Evolutionary conservation across 768 basidiomycete genomes (phyloP).

Genomic region (Kwoniella mangroviensis): DNA sequence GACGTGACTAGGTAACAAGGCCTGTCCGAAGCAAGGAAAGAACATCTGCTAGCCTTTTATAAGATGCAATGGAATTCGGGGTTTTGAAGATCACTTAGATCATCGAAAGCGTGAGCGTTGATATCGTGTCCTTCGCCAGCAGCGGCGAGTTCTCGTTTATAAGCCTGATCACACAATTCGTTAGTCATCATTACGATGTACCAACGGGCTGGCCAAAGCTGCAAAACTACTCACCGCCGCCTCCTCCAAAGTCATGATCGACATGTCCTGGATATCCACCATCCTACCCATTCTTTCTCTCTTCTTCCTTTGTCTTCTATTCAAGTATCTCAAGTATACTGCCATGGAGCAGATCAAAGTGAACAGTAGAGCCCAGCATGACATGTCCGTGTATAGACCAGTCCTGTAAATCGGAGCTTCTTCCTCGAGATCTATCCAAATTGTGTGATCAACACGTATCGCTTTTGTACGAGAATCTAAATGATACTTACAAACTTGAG

Average conservation of each 20-base stretch:
- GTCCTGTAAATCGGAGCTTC: constrained; percentile 56
- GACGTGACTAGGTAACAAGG: too few species aligned
- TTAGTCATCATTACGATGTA: background rate
- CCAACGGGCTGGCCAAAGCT: too few species aligned
- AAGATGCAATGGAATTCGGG: constrained; percentile 39
- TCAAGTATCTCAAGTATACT: constrained; percentile 58
- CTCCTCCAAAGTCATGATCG: constrained; percentile 49
- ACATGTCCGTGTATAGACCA: constrained; percentile 60
- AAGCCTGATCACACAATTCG: constrained; percentile 12
- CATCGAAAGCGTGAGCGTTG: constrained; percentile 39
- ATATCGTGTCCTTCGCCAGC: constrained; percentile 18
- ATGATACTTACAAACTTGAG: constrained; percentile 30
- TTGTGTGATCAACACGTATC: background rate
- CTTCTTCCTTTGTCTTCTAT: constrained; percentile 58
- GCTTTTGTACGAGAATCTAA: too few species aligned
- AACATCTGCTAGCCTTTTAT: background rate
- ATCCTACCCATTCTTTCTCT: constrained; percentile 59
- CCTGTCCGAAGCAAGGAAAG: too few species aligned
- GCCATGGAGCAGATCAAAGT: constrained; percentile 59
- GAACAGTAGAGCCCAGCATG: constrained; percentile 60
- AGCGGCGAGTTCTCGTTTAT: constrained; percentile 24
- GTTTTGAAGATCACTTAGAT: constrained; percentile 49
- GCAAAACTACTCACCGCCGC: constrained; percentile 25
- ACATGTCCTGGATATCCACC: constrained; percentile 58
- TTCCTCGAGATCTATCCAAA: constrained; percentile 18